Conservation (phyloP, 1,139 yeast genomes). For the Hansenula sp. region DNA sequence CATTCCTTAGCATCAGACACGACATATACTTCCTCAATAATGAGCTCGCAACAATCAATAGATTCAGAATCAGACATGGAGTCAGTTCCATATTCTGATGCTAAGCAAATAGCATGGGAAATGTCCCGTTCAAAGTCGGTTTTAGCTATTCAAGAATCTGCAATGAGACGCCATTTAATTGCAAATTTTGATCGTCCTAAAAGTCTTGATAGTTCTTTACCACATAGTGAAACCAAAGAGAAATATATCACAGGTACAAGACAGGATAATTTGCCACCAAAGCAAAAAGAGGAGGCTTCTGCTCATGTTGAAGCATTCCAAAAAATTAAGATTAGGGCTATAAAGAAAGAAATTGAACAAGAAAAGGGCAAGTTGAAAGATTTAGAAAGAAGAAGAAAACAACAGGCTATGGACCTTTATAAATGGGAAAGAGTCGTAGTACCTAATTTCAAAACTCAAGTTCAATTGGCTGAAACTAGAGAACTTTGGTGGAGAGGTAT, state of each 20-base stretch:
- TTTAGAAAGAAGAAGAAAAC: slow-evolving; percentile 27
- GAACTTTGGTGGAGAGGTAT: slow-evolving; percentile 71
- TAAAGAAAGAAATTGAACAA: slow-evolving; percentile 35
- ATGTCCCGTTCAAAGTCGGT: slow-evolving; percentile 29
- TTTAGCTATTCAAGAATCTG: slow-evolving; percentile 36
- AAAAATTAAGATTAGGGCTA: slow-evolving; percentile 44
- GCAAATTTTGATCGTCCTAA: slow-evolving; percentile 21
- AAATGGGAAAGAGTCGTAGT: slow-evolving; percentile 45
- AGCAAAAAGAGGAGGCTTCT: slow-evolving; percentile 46
- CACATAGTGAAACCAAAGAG: slow-evolving; percentile 24
- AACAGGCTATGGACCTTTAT: slow-evolving; percentile 32
- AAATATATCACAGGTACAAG: slow-evolving; percentile 48
- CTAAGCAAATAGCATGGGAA: slow-evolving; percentile 40
- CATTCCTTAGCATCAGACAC: slow-evolving; percentile 30
- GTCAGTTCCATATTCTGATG: slow-evolving; percentile 36
- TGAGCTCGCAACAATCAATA: slow-evolving; percentile 20
- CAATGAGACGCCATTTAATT: slow-evolving; percentile 33
- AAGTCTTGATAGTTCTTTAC: slow-evolving; percentile 14
- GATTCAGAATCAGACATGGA: slow-evolving; percentile 13
- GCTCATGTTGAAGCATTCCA: slow-evolving; percentile 58
- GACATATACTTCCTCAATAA: slow-evolving; percentile 42
- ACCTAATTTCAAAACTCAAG: slow-evolving; percentile 32
- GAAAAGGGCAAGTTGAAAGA: slow-evolving; percentile 29
- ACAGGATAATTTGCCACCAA: slow-evolving; percentile 69
- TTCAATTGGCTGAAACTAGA: slow-evolving; percentile 37